Evolutionary conservation across 2,329 filamentous ascomycete species (phyloP), one percentile per base, ranked within the genome.

Genomic region (Colletotrichum sp.): DNA sequence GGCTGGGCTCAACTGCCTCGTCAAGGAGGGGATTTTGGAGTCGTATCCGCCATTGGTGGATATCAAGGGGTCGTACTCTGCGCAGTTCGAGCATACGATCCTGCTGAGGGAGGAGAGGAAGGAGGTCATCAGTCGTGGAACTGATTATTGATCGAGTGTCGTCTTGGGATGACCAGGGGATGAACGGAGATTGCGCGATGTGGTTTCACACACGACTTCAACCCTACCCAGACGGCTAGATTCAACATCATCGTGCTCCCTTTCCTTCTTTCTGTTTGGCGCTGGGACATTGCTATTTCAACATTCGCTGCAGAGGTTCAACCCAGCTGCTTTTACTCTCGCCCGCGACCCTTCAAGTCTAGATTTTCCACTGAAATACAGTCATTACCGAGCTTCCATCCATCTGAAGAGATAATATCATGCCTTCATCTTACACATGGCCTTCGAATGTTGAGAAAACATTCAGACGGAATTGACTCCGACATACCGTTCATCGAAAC

Each of bases 51-150:
- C 91, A 2, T 83, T 93, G 30, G 83, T 87, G 39, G 92, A 93
- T 78, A 81, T 90, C 57, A 86, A 88, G 77, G 91, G 91, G 3
- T 92, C 91, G 2, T 93, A 92, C 80, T 88, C 90, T 7, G 92
- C 92, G 12, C 92, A 93, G 78, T 93, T 91, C 80, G 92, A 93
- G 83, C 92, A 89, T 81, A 90, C 89, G 0, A 84, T 90, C 64
- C 72, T 90, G 36, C 80, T 90, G 30, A 83, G 86, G 19, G 83
- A 84, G 67, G 82, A 82, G 30, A 79, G 80, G 55, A 91, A 90
- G 78, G 89, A 91, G 78, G 83, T 91, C 25, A 81, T 90, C 22
- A 90, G 88, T 79, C 88, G 88, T 59, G 88, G 89, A 28, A 83
- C 85, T 19, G 89, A 91, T 81, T 91, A 90, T 77, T 90, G 81